Percentiles rank a stretch among this genome's conserved stretches.
Conservation (phyloP, 257 asterid species). For the Buddleja alternifolia region DNA sequence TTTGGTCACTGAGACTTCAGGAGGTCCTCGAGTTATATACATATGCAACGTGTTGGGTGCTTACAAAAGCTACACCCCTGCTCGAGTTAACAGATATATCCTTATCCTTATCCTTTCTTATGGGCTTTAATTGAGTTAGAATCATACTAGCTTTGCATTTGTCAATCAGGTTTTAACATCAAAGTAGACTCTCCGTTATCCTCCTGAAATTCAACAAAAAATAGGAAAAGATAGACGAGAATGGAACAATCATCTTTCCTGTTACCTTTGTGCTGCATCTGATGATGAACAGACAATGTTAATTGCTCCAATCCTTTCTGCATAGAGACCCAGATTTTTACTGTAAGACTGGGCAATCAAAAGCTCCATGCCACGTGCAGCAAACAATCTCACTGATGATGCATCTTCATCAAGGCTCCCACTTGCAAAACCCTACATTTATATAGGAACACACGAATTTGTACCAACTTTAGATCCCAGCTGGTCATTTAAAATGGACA, state of each 20-base stretch:
- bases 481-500: conserved; percentile 19
- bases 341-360: conserved; percentile 96
- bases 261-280: conserved; percentile 79
- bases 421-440: conserved; percentile 91
- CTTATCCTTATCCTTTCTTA: no score
- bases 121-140: no score
- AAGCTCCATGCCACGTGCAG: conserved; percentile 93
- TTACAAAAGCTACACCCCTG: no score
- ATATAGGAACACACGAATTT: conserved; percentile 25
- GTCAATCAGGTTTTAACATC: no score
- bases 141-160: no score
- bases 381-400: conserved; percentile 89
- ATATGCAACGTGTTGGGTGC: no score
- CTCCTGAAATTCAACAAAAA: no score
- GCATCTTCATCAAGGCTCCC: conserved; percentile 97
- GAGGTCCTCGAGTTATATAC: no score
- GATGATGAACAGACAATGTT: conserved; percentile 85
- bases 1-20: no score
- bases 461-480: conserved; percentile 14
- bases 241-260: background rate
- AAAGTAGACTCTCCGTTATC: no score
- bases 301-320: conserved; percentile 96
- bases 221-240: no score
- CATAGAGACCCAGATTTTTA: conserved; percentile 91
- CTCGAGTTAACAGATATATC: no score